phyloP scores from a whole-genome alignment of 139 green algal genomes.

The Parachlorella kessleri region DNA sequence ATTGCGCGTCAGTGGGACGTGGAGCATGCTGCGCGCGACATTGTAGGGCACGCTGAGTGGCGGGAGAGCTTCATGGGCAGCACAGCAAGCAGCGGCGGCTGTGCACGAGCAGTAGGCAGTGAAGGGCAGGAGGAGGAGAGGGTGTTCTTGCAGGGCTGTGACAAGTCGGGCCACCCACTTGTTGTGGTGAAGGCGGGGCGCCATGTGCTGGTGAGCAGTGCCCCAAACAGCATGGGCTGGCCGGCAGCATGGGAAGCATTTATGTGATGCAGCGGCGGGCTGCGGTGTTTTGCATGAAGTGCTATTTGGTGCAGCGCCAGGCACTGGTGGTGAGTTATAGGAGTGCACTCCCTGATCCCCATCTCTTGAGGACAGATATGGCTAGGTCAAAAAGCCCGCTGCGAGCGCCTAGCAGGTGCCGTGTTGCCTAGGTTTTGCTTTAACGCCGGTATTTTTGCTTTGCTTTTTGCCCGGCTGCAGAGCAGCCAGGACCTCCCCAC shows the following conservation, averaged over 20 bases:
- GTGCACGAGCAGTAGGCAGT: background rate
- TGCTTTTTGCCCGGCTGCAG: background rate
- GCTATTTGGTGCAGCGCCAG: background rate
- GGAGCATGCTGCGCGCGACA: slow-evolving; percentile 14
- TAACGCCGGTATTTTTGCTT: too few relatives aligned
- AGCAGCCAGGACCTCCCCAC: slow-evolving; percentile 12
- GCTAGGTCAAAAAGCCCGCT: too few relatives aligned
- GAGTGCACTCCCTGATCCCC: too few relatives aligned
- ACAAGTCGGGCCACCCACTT: slow-evolving; percentile 36
- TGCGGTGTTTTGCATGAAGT: background rate
- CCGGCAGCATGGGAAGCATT: background rate
- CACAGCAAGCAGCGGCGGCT: background rate
- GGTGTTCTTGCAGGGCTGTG: slow-evolving; percentile 50
- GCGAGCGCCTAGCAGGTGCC: too few relatives aligned
- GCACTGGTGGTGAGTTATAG: background rate
- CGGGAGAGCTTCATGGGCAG: slow-evolving; percentile 13
- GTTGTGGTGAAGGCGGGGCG: slow-evolving; percentile 34
- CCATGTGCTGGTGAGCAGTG: background rate
- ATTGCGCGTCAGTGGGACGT: slow-evolving; percentile 19
- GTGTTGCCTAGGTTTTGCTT: too few relatives aligned
- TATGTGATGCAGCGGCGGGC: background rate
- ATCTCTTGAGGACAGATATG: too few relatives aligned
- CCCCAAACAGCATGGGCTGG: background rate
- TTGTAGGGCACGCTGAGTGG: slow-evolving; percentile 45
- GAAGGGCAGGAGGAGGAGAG: slow-evolving; percentile 48